Evolutionary conservation across 768 basidiomycete species (phyloP).

Genomic region (Cubamyces sp.): DNA sequence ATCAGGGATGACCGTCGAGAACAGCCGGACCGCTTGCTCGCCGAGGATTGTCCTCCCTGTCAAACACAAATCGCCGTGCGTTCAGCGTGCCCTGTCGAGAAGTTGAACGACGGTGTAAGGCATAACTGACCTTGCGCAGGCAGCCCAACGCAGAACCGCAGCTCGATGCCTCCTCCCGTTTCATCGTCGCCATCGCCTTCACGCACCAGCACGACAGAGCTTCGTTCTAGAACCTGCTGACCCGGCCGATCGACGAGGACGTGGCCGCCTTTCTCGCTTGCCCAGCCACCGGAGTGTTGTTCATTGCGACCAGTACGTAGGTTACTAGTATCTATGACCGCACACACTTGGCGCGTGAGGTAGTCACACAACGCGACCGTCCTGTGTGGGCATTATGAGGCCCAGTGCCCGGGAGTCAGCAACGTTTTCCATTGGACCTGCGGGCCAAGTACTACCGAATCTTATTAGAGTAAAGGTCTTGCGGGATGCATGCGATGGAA

Average conservation of each 20-base stretch:
- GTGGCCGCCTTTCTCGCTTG: constrained; percentile 21
- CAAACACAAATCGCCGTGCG: not conserved
- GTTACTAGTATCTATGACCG: not conserved
- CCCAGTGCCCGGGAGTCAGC: not conserved
- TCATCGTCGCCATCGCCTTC: not conserved
- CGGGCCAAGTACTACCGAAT: not conserved
- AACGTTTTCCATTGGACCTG: no score
- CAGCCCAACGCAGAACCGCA: constrained; percentile 22
- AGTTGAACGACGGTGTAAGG: no score
- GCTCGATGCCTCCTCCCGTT: constrained; percentile 16
- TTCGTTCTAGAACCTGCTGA: constrained; percentile 26
- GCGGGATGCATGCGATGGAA: constrained; percentile 11
- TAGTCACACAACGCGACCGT: constrained; percentile 22
- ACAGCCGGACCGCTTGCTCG: constrained; percentile 6
- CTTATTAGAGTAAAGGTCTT: constrained; percentile 2
- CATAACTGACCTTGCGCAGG: constrained; percentile 11
- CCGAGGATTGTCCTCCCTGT: constrained; percentile 22
- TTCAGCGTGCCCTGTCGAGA: not conserved
- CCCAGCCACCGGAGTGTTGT: constrained; percentile 5
- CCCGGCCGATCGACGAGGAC: constrained; percentile 22
- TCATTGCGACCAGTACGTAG: not conserved
- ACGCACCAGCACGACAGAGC: constrained; percentile 9
- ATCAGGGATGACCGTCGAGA: constrained; percentile 9
- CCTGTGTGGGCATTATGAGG: not conserved
- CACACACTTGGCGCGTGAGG: constrained; percentile 12